phyloP scores from a whole-genome alignment of 805 yeast genomes.

The Candida sithepensis region DNA sequence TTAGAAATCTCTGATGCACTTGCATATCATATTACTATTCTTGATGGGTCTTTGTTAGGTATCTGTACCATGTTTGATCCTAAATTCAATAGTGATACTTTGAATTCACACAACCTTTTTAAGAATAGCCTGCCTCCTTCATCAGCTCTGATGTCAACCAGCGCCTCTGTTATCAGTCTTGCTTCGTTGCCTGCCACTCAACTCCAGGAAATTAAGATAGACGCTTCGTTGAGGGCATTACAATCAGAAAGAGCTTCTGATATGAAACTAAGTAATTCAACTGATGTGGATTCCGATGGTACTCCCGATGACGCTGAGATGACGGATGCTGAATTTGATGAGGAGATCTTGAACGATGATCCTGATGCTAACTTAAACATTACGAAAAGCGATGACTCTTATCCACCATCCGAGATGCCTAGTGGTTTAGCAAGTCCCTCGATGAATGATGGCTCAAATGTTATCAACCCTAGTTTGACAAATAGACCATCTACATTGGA shows the following conservation, averaged over 20 bases:
- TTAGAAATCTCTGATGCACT: conserved; percentile 25
- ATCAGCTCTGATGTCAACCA: conserved; percentile 17
- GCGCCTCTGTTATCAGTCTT: conserved; percentile 16
- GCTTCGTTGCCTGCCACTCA: not conserved
- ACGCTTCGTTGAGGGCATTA: not conserved
- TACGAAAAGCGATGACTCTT: conserved; percentile 15
- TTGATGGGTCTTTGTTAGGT: conserved; percentile 51
- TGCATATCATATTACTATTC: conserved; percentile 19
- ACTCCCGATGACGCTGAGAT: conserved; percentile 3
- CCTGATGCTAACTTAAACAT: not conserved
- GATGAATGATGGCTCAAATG: conserved; percentile 37
- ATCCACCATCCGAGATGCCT: conserved; percentile 28
- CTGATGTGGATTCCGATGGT: not conserved
- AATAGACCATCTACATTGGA: conserved; percentile 25
- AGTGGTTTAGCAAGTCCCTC: conserved; percentile 28
- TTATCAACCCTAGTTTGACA: conserved; percentile 38
- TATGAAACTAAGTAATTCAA: not conserved
- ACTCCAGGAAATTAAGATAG: not conserved
- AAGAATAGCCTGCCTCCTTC: not conserved
- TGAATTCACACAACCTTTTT: conserved; percentile 21
- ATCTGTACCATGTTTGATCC: conserved; percentile 72
- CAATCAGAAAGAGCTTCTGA: not conserved
- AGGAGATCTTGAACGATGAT: not conserved
- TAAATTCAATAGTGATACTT: conserved; percentile 35
- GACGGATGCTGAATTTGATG: conserved; percentile 3